Evolutionary conservation across 2,329 filamentous ascomycete genomes (phyloP).

Genomic region (Pezicula carpinea): DNA sequence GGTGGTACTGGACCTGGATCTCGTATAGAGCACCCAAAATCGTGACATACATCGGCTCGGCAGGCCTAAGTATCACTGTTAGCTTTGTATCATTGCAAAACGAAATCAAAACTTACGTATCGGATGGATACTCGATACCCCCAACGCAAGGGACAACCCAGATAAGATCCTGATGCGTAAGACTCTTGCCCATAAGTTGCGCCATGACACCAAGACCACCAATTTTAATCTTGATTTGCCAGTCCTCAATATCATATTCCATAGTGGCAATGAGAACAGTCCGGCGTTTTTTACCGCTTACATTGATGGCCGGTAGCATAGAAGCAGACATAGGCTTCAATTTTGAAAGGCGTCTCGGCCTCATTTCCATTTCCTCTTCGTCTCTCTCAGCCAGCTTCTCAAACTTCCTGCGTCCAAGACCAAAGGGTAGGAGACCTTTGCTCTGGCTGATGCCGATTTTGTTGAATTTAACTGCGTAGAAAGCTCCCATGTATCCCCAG

Average conservation of each 20-base stretch:
- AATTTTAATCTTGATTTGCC: conserved; percentile 66
- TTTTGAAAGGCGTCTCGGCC: background rate
- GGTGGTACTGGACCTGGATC: conserved; percentile 59
- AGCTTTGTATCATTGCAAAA: too few species aligned
- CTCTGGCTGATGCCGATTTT: conserved; percentile 49
- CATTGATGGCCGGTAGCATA: background rate
- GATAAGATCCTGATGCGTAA: conserved; percentile 56
- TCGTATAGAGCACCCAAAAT: conserved; percentile 56
- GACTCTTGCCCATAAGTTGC: conserved; percentile 29
- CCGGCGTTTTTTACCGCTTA: conserved; percentile 30
- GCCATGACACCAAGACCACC: conserved; percentile 66
- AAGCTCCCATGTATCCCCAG: conserved; percentile 54
- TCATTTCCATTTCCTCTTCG: background rate
- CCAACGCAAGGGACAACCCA: conserved; percentile 58
- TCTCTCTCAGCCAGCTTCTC: conserved; percentile 19
- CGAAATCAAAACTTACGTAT: conserved; percentile 30
- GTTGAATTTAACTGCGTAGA: conserved; percentile 52
- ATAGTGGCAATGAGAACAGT: conserved; percentile 63
- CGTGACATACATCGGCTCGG: conserved; percentile 56
- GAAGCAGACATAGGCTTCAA: background rate
- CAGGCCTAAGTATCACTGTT: conserved; percentile 24
- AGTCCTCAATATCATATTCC: conserved; percentile 68
- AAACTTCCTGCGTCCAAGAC: conserved; percentile 29
- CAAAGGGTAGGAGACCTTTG: conserved; percentile 33
- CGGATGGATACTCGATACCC: conserved; percentile 57